These are phyloP conservation scores for Logfia minima DNA, from an alignment of 129 eudicot species.

Conservation along the genomic window DNA sequence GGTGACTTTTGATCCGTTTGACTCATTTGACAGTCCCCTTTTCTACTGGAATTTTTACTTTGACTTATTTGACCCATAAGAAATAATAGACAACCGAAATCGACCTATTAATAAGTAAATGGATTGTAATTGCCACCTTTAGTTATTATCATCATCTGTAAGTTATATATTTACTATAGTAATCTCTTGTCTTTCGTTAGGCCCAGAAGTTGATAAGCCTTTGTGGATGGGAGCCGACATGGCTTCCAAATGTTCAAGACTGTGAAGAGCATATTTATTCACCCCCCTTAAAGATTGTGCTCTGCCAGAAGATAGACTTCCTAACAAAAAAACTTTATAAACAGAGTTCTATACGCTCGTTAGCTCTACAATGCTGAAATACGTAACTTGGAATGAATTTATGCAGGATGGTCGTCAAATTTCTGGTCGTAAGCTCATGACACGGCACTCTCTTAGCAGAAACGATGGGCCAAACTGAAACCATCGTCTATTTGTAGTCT, in stretches of 20 bases:
- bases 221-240: conserved; percentile 95
- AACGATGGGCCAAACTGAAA: conserved; percentile 70
- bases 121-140: background rate
- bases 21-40: background rate
- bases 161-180: background rate
- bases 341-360: background rate
- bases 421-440: conserved; percentile 60
- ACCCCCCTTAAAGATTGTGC: conserved; percentile 15
- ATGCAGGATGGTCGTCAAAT: conserved; percentile 72
- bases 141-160: background rate
- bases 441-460: conserved; percentile 68
- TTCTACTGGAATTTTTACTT: too few species aligned
- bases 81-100: too few species aligned
- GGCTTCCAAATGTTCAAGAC: conserved; percentile 82
- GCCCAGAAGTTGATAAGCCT: conserved; percentile 81
- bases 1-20: background rate
- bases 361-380: background rate
- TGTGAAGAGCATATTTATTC: conserved; percentile 71
- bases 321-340: conserved; percentile 59
- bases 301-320: conserved; percentile 13
- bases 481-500: conserved; percentile 15
- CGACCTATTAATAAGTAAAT: background rate
- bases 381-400: conserved; percentile 1
- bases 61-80: too few species aligned
- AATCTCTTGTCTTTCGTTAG: conserved; percentile 24